Evolutionary conservation across 495 filamentous ascomycete species (phyloP).

Genomic region (Hapsidospora chrysogenum): DNA sequence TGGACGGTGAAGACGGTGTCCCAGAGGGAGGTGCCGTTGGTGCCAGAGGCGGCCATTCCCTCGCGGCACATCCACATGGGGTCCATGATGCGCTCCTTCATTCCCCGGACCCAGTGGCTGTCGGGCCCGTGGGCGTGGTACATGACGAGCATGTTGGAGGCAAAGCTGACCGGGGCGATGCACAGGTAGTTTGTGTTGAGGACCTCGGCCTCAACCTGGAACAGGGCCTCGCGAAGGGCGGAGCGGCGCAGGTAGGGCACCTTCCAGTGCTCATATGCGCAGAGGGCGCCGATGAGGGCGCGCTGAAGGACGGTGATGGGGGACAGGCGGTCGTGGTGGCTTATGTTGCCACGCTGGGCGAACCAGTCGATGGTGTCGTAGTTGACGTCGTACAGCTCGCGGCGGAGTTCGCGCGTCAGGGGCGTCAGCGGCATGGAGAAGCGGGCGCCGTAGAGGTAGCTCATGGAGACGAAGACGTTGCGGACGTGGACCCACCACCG

Average conservation of each 20-base stretch:
- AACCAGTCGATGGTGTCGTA: conserved; percentile 51
- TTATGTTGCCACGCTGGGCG: conserved; percentile 51
- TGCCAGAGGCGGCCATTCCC: conserved; percentile 71
- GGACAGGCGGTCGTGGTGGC: conserved; percentile 54
- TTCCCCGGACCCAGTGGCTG: conserved; percentile 47
- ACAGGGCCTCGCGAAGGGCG: conserved; percentile 46
- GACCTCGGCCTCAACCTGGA: conserved; percentile 58
- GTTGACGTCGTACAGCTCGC: conserved; percentile 55
- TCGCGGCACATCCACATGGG: conserved; percentile 68
- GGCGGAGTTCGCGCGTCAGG: conserved; percentile 42
- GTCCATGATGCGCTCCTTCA: conserved; percentile 54
- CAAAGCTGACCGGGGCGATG: conserved; percentile 58
- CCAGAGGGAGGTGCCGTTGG: conserved; percentile 77
- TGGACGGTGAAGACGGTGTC: conserved; percentile 65
- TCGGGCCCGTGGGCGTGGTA: conserved; percentile 56
- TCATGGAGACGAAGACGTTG: conserved; percentile 68
- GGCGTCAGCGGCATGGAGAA: conserved; percentile 42
- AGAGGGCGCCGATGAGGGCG: conserved; percentile 41
- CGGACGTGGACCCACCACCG: conserved; percentile 84
- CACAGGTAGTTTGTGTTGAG: conserved; percentile 60
- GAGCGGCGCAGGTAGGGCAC: conserved; percentile 29
- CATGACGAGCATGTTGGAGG: conserved; percentile 57
- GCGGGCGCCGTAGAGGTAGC: conserved; percentile 52
- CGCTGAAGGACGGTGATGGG: conserved; percentile 58
- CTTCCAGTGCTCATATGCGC: conserved; percentile 46